phyloP scores from a whole-genome alignment of 768 basidiomycete species.

The Baorangia bicolor region DNA sequence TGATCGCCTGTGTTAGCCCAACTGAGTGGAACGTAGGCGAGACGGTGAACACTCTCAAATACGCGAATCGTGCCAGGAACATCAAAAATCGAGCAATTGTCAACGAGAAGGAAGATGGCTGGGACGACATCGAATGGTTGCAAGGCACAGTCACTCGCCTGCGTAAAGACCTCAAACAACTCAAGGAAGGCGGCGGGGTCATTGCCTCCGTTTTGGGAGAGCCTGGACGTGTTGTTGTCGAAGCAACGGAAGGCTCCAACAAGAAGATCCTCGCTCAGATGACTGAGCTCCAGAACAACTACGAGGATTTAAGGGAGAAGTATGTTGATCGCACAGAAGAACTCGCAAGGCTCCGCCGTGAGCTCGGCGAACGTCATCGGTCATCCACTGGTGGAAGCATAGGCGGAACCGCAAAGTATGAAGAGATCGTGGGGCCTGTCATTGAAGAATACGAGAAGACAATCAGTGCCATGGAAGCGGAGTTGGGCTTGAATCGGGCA shows the following conservation, averaged over 20 bases:
- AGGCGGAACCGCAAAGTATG: slow-evolving; percentile 74
- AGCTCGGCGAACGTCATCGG: slow-evolving; percentile 74
- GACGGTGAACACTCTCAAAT: slow-evolving; percentile 94
- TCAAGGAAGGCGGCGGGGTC: slow-evolving; percentile 65
- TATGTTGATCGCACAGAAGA: slow-evolving; percentile 90
- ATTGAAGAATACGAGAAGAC: slow-evolving; percentile 99
- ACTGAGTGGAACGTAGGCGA: slow-evolving; percentile 95
- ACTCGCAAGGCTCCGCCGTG: slow-evolving; percentile 73
- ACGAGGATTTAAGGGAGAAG: slow-evolving; percentile 78
- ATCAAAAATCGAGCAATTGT: slow-evolving; percentile 94
- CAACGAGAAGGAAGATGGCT: slow-evolving; percentile 95
- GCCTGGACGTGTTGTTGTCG: slow-evolving; percentile 27
- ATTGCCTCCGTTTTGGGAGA: slow-evolving; percentile 27
- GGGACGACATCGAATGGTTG: slow-evolving; percentile 98
- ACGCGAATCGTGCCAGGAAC: slow-evolving; percentile 94
- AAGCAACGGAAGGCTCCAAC: slow-evolving; percentile 57
- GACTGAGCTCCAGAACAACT: slow-evolving; percentile 81
- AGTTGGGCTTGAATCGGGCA: slow-evolving; percentile 82
- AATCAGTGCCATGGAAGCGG: slow-evolving; percentile 91
- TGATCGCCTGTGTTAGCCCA: slow-evolving; percentile 98
- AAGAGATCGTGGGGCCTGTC: slow-evolving; percentile 94
- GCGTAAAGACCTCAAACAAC: slow-evolving; percentile 77
- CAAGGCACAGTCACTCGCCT: slow-evolving; percentile 84
- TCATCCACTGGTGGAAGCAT: slow-evolving; percentile 55
- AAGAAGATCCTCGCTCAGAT: slow-evolving; percentile 80